These are phyloP conservation scores for Chrysoporthe austroafricana DNA, from an alignment of 2,329 filamentous ascomycete species.

Conservation along the genomic window DNA sequence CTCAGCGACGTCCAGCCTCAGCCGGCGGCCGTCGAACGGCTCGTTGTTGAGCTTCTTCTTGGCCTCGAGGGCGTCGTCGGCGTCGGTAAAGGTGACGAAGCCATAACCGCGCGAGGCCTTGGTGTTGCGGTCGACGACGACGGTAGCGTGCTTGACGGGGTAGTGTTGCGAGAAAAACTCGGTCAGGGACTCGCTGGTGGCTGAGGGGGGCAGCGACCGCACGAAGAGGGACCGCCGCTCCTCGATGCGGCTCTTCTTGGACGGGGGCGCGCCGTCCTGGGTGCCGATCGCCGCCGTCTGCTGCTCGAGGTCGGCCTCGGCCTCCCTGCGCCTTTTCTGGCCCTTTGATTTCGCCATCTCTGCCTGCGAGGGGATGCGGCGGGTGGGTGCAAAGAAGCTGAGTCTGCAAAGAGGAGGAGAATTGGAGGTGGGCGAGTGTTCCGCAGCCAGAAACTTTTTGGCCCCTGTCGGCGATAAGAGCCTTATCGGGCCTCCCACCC, in stretches of 20 bases:
- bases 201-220: slow-evolving; percentile 76
- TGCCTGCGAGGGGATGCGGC: neutral
- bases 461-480: slow-evolving; percentile 13
- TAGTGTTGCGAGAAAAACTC: slow-evolving; percentile 93
- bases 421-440: no score
- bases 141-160: slow-evolving; percentile 94
- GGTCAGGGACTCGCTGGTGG: slow-evolving; percentile 81
- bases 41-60: slow-evolving; percentile 80
- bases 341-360: slow-evolving; percentile 35
- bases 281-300: slow-evolving; percentile 26
- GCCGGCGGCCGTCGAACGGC: slow-evolving; percentile 76
- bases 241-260: slow-evolving; percentile 63
- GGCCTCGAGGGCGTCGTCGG: slow-evolving; percentile 84
- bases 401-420: neutral
- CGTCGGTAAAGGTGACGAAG: slow-evolving; percentile 95
- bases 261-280: slow-evolving; percentile 37
- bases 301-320: slow-evolving; percentile 38
- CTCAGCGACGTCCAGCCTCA: slow-evolving; percentile 87
- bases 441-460: slow-evolving; percentile 25
- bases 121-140: slow-evolving; percentile 82
- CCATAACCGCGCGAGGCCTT: slow-evolving; percentile 91
- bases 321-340: slow-evolving; percentile 43
- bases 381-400: neutral
- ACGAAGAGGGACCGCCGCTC: slow-evolving; percentile 82
- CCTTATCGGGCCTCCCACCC: slow-evolving; percentile 9